Conservation (phyloP, 345 rosid species). For the Aethionema arabicum region DNA sequence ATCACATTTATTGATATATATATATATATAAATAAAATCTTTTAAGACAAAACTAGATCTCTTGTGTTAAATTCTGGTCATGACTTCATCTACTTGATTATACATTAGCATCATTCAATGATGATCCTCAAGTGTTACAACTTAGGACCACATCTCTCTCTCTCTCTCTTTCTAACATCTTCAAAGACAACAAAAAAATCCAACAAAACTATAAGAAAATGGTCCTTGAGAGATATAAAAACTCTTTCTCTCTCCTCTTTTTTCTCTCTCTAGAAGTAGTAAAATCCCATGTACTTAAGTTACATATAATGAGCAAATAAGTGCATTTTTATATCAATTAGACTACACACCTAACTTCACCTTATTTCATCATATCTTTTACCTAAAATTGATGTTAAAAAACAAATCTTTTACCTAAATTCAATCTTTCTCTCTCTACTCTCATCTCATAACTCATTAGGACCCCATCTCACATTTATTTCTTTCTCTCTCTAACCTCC, state of each 20-base stretch:
- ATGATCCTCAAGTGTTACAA: slow-evolving; percentile 4
- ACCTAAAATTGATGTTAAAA: no score
- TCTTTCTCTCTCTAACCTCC: background rate
- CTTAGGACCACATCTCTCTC: slow-evolving; percentile 34
- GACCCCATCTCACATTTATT: slow-evolving; percentile 34
- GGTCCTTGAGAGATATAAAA: slow-evolving; percentile 41
- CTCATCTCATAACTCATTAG: slow-evolving; percentile 27
- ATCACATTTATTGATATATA: slow-evolving; percentile 11
- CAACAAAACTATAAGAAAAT: slow-evolving; percentile 27
- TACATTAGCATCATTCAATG: slow-evolving; percentile 31
- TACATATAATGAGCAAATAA: slow-evolving; percentile 29
- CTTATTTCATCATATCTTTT: slow-evolving; percentile 29
- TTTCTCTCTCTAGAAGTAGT: slow-evolving; percentile 24
- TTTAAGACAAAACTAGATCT: slow-evolving; percentile 1
- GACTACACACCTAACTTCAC: slow-evolving; percentile 40
- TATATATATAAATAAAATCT: background rate
- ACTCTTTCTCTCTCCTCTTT: slow-evolving; percentile 6
- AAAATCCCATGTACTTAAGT: slow-evolving; percentile 31
- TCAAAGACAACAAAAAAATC: slow-evolving; percentile 35
- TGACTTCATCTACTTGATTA: slow-evolving; percentile 28
- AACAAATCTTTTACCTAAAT: no score
- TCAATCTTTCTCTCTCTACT: slow-evolving; percentile 35
- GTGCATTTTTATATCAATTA: slow-evolving; percentile 23
- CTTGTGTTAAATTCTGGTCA: slow-evolving; percentile 20
- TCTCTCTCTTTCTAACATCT: slow-evolving; percentile 26